Evolutionary conservation across 129 eudicot genomes (phyloP), one percentile per base, ranked within the genome.

Genomic region (Flaveria robusta): DNA sequence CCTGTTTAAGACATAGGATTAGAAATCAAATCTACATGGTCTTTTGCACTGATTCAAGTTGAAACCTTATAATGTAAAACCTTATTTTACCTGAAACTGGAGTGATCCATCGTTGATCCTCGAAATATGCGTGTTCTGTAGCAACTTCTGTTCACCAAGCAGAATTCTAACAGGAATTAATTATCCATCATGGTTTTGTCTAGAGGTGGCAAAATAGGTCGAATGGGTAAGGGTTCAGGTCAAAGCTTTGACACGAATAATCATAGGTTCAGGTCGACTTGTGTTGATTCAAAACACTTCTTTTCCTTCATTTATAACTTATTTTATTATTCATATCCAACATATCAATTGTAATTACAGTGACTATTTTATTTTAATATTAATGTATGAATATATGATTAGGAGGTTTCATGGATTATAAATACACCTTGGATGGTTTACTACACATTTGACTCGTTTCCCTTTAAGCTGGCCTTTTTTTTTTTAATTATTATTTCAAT

Each of bases 121-220:
- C 39, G 82, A 56, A 49, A 46, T 26, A 26, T 70, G 70, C 22
- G 59, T 46, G 66, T 18, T 74, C n/a, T 81, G 72, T 23, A 77
- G 37, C 75, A 85, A 69, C 37, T 70, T 78, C 88, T 85, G 75
- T 81, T 73, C 72, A 31, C 72, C 22, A 47, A 65, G 52, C 1
- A 76, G 27, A 41, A 66, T n/a, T 29, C 10, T 20, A 15, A 70
- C 24, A 20, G 13, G 5, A 27, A 72, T 46, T 16, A 62, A 15
- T 66, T 10, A 11, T 3, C 29, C 20, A 54, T 20, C 45, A 71
- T 27, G 72, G 15, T 22, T 55, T 64, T 69, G 22, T 18, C 12
- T 8, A 66, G 49, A 66, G 50, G 29, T 37, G 29, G n/a, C 27
- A 34, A 39, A 66, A n/a, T 66, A 14, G 49, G 49, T 31, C 0